Conservation (phyloP, 305 asterid genomes). For the Fraxinus xanthoxyloides region DNA sequence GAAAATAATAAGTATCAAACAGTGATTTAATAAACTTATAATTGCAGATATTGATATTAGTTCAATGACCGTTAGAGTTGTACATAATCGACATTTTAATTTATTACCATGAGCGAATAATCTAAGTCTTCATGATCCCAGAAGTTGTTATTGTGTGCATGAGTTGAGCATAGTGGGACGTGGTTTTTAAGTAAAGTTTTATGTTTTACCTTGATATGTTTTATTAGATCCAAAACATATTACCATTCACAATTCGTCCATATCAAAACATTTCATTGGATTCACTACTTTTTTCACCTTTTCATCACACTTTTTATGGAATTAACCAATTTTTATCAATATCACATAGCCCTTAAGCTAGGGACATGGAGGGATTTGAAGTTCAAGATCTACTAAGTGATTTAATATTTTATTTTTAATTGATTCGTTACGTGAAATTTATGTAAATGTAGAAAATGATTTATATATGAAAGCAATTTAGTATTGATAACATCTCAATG, state of each 20-base stretch:
- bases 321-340: too few species aligned
- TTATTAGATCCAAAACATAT: background rate
- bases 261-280: background rate
- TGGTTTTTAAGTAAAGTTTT: background rate
- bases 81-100: too few species aligned
- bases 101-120: background rate
- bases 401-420: too few species aligned
- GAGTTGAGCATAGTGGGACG: background rate
- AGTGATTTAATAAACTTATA: too few species aligned
- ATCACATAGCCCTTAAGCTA: too few species aligned
- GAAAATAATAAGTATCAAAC: too few species aligned
- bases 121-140: background rate
- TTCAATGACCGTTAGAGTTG: too few species aligned
- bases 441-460: too few species aligned
- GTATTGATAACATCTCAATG: background rate
- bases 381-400: too few species aligned
- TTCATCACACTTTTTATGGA: too few species aligned
- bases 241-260: background rate
- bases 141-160: background rate
- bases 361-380: background rate
- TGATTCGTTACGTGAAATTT: too few species aligned
- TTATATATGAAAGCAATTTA: background rate
- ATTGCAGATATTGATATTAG: background rate
- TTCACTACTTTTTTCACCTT: background rate
- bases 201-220: background rate